phyloP scores from a whole-genome alignment of 345 rosid species.

The Punica granatum region DNA sequence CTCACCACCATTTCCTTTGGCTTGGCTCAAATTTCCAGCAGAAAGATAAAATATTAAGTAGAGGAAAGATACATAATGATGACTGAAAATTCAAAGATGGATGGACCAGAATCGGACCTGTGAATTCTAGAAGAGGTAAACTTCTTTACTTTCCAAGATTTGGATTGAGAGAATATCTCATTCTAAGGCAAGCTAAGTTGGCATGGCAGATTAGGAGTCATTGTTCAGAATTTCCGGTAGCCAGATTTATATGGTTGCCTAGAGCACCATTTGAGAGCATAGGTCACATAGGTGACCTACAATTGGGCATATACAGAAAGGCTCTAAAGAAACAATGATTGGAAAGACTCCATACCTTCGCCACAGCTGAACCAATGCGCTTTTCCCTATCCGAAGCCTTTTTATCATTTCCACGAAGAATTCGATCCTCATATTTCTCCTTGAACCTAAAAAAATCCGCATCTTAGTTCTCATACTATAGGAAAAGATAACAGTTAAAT shows the following conservation, averaged over 20 bases:
- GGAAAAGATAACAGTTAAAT: slow-evolving; percentile 12
- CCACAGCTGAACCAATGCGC: slow-evolving; percentile 77
- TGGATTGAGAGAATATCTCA: too few species aligned
- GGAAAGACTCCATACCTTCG: slow-evolving; percentile 52
- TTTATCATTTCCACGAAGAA: slow-evolving; percentile 87
- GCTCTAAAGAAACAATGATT: too few species aligned
- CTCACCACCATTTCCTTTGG: not conserved
- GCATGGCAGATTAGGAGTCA: too few species aligned
- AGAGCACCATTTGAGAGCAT: too few species aligned
- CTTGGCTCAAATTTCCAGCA: not conserved
- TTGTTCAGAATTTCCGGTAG: too few species aligned
- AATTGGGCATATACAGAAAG: not conserved
- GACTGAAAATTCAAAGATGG: slow-evolving; percentile 1
- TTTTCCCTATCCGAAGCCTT: slow-evolving; percentile 86
- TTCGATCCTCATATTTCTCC: slow-evolving; percentile 62
- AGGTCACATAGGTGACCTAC: too few species aligned
- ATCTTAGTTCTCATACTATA: slow-evolving; percentile 13
- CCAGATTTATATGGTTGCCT: too few species aligned
- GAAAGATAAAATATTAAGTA: not conserved
- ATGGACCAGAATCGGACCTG: too few species aligned
- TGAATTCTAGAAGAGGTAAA: too few species aligned
- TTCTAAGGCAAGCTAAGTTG: too few species aligned
- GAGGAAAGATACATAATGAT: not conserved
- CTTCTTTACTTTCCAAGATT: too few species aligned
- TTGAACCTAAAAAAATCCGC: slow-evolving; percentile 54